phyloP scores from a whole-genome alignment of 192 early-diverging fungal species.

The Mortierella antarctica region DNA sequence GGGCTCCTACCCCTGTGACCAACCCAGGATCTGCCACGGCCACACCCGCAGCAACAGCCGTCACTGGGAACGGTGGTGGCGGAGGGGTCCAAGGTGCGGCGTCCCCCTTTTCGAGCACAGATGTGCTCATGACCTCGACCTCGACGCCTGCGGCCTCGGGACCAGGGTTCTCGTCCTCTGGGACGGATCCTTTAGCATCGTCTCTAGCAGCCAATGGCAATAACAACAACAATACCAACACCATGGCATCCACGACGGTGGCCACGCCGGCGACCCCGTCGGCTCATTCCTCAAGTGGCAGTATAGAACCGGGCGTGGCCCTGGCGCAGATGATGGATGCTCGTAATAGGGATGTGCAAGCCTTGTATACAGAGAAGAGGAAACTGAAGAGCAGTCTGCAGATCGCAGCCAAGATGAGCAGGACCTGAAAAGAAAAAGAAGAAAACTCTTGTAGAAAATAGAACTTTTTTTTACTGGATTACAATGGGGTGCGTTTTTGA shows the following conservation, averaged over 20 bases:
- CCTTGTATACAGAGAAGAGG: slow-evolving; percentile 21
- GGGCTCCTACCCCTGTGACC: not conserved
- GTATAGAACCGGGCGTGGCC: not conserved
- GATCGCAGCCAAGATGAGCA: slow-evolving; percentile 32
- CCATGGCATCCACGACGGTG: not conserved
- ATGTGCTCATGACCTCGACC: slow-evolving; percentile 29
- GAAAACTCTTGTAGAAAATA: not conserved
- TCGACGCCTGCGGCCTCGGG: slow-evolving; percentile 15
- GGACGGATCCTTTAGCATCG: not conserved
- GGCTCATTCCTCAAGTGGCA: not conserved
- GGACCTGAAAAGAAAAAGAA: slow-evolving; percentile 11
- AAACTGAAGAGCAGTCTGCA: slow-evolving; percentile 22
- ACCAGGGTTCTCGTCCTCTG: not conserved
- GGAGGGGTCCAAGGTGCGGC: not conserved
- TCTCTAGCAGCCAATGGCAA: not conserved
- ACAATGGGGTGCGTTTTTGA: not conserved
- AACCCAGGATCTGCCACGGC: not conserved
- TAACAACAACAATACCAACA: slow-evolving; percentile 6
- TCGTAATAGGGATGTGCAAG: slow-evolving; percentile 30
- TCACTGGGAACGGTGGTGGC: not conserved
- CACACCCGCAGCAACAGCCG: not conserved
- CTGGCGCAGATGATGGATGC: slow-evolving; percentile 47
- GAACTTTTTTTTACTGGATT: not conserved
- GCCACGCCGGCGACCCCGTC: slow-evolving; percentile 32
- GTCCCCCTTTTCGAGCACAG: slow-evolving; percentile 25